Percentiles rank a stretch among this genome's conserved stretches.
Conservation (phyloP, 2,329 filamentous ascomycete genomes). For the Neofusicoccum laricinum region DNA sequence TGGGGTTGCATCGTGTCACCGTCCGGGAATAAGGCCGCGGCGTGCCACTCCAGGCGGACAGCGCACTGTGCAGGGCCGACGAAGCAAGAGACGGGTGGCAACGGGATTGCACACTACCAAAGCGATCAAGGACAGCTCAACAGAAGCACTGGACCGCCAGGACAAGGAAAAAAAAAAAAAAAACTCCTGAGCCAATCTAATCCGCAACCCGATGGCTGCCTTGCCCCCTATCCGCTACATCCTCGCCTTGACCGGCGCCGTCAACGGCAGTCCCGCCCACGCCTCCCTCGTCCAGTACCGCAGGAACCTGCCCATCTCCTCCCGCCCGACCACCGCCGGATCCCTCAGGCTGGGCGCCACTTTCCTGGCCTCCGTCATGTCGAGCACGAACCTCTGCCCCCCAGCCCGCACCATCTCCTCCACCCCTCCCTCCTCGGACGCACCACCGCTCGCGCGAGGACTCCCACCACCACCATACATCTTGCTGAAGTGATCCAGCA, state of each 20-base stretch:
- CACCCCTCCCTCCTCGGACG: background rate
- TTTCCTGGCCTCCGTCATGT: background rate
- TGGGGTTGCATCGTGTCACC: background rate
- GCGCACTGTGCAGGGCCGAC: background rate
- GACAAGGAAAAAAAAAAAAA: too few relatives aligned
- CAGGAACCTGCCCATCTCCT: background rate
- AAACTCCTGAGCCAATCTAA: background rate
- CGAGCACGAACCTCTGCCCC: background rate
- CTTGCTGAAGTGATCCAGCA: conserved; percentile 51
- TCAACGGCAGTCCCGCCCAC: background rate
- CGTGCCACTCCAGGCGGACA: too few relatives aligned
- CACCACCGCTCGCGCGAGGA: too few relatives aligned
- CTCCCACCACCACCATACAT: conserved; percentile 45
- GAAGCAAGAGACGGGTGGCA: background rate
- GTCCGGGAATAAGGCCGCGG: background rate
- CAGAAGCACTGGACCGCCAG: too few relatives aligned
- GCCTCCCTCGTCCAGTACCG: background rate
- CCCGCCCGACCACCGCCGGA: background rate
- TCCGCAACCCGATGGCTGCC: too few relatives aligned
- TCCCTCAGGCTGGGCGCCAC: background rate
- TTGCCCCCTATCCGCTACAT: too few relatives aligned
- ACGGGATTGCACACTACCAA: background rate
- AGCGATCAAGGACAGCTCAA: background rate
- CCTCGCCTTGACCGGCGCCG: background rate
- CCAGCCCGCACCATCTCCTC: background rate